Conservation (phyloP, 257 asterid species). For the Ocimum tenuiflorum region DNA sequence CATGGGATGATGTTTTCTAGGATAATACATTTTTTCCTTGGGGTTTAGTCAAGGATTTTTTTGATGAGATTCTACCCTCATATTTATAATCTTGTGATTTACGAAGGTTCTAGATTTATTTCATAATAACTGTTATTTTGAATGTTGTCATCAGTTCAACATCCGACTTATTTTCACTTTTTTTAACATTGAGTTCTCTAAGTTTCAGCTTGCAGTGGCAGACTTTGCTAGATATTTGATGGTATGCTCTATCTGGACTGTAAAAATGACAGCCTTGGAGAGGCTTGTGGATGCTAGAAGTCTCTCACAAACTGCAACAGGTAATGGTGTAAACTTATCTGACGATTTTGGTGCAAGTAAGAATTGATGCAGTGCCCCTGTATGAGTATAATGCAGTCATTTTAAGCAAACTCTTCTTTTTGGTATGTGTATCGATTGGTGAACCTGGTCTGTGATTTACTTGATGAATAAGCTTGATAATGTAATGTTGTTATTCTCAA, state of each 20-base stretch:
- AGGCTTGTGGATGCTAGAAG: slow-evolving; percentile 53
- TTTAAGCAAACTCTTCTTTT: not conserved
- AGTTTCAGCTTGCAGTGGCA: slow-evolving; percentile 24
- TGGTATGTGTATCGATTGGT: not conserved
- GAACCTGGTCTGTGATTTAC: not conserved
- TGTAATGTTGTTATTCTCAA: not conserved
- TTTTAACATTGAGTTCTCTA: not conserved
- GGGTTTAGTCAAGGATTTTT: too few species aligned
- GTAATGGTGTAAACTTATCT: slow-evolving; percentile 29
- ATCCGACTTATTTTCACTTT: not conserved
- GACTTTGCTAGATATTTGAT: slow-evolving; percentile 33
- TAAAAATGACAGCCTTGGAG: slow-evolving; percentile 73
- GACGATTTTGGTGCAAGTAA: slow-evolving; percentile 4
- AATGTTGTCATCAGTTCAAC: not conserved
- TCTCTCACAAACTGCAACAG: slow-evolving; percentile 43
- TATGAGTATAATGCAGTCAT: slow-evolving; percentile 5
- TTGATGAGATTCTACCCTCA: too few species aligned
- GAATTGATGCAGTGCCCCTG: not conserved
- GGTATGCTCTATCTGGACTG: slow-evolving; percentile 68
- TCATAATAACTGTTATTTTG: too few species aligned
- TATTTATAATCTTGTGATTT: too few species aligned
- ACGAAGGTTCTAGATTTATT: too few species aligned
- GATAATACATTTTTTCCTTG: too few species aligned
- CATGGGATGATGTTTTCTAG: too few species aligned
- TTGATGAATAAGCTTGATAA: not conserved